Base-by-base conservation (phyloP, 2,329 filamentous ascomycete genomes). In the Fusarium sp. region DNA sequence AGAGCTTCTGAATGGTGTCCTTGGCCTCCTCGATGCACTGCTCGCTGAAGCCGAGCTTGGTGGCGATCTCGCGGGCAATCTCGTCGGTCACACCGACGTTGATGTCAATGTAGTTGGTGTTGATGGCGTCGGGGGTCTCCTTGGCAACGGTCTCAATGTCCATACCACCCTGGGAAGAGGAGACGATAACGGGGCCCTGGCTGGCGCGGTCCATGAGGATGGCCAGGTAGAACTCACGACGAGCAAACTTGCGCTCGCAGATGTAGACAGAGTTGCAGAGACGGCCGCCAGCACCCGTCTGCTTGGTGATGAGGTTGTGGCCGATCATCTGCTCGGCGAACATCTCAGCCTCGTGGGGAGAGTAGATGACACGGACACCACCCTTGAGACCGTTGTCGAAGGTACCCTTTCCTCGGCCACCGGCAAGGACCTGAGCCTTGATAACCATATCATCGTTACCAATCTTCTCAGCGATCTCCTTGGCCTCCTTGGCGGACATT, bases 301-400 rank as follows among this genome's bases (percentile, higher is more conserved):
- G 96, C 90, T 99, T 99, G 82, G 96, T 99, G 83, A 99, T 89
- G 82, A 99, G 93, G 84, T 97, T 97, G 86, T 99, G 95, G 79
- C 96, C 96, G 82, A 99, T 98, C 96, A 99, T 99, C 86, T 99
- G 94, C 75, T 95, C 88, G 75, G 96, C 95, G 80, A 99, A 97
- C 90, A 98, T 97, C 87, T 93, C 92, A 78, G 96, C 96, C 87
- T 91, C 89, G 76, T 94, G 94, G 63, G 96, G 93, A 85, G 95
- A 98, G 89, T 98, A 99, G 83, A 99, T 97, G 77, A 99, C 94
- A 76, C 96, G 90, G 75, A 99, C 96, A 85, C 96, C 96, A 77
- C 96, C 96, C 88, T 99, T 99, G 80, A 99, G 90, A 76, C 96
- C 96, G 83, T 97, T 98, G 85, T 97, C 94, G 79, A 99, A 99